Conservation (phyloP, 2,329 filamentous ascomycete genomes). For the Thelonectria rubi region DNA sequence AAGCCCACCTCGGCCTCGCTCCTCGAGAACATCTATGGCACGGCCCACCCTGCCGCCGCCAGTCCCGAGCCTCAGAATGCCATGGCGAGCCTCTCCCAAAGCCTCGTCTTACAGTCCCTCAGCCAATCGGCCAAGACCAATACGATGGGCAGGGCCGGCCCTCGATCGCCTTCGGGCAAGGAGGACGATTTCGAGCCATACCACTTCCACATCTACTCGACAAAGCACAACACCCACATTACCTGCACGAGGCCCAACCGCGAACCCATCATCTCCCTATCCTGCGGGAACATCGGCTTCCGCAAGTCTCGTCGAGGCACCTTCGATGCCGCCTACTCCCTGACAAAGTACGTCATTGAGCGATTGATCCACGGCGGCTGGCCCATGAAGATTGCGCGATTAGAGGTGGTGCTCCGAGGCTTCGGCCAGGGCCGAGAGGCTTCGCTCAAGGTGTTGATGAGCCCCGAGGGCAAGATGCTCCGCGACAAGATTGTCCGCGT, state of each 20-base stretch:
- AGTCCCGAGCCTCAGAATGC: conserved; percentile 38
- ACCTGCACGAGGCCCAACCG: conserved; percentile 86
- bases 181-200: conserved; percentile 68
- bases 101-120: conserved; percentile 52
- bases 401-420: conserved; percentile 85
- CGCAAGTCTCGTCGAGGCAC: conserved; percentile 79
- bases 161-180: conserved; percentile 39
- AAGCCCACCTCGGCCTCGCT: conserved; percentile 44
- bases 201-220: conserved; percentile 86
- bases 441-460: conserved; percentile 87
- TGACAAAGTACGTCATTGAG: conserved; percentile 83
- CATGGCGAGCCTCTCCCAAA: conserved; percentile 50
- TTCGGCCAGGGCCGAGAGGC: conserved; percentile 91
- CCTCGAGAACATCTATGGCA: conserved; percentile 48
- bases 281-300: conserved; percentile 91
- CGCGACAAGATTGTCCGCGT: conserved; percentile 80
- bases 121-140: conserved; percentile 46
- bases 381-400: conserved; percentile 74
- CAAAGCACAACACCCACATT: conserved; percentile 95
- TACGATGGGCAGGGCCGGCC: conserved; percentile 40
- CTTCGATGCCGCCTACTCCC: conserved; percentile 93
- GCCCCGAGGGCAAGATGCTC: conserved; percentile 81
- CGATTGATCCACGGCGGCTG: conserved; percentile 85
- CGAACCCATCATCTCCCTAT: conserved; percentile 80
- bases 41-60: conserved; percentile 29